Base-by-base conservation (phyloP, 2,329 filamentous ascomycete species). In the Colletotrichum brevisporum region DNA sequence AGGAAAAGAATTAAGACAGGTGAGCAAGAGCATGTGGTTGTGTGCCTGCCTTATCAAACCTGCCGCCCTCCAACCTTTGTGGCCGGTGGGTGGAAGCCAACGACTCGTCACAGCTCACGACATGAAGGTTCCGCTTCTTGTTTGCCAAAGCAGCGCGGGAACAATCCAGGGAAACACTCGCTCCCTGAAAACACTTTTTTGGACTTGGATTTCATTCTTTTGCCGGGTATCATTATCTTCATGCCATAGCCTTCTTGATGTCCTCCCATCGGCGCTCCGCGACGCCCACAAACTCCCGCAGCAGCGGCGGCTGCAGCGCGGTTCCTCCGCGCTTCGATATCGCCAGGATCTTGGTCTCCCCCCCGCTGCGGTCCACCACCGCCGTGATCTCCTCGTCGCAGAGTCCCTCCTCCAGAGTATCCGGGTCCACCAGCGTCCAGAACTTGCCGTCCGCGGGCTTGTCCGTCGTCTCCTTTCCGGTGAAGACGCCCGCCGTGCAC, bases 341-440 rank as follows among this genome's bases (percentile, higher is more conserved):
- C 57, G 87, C 89, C 72, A 94, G 74, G 18, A 97, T 84, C 74
- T 85, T 87, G 3, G 84, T 86, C 57, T 84, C 81, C 1, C 83
- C 86, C n/a, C 77, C 75, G 13, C 78, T 81, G 68, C 83, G 83
- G 77, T 95, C 92, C n/a, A 97, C 89, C 56, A 96, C 90, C 41
- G 97, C 83, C 3, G 91, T 95, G n/a, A 96, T 84, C n/a, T 82
- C 87, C 84, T 99, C 96, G 70, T 90, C 86, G 77, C 94, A 97
- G 51, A 97, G 81, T 9, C 88, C 89, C 82, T 98, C 96, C 82
- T 99, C 96, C 74, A 97, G 91, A 24, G 90, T 89, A 82, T 99
- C 96, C 2, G 94, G 94, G 81, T 99, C 96, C 6, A 92, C 89
- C 66, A 99, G 81, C 3, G 98, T 83, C 94, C 94, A 97, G 76